Percentiles rank a stretch among this genome's conserved stretches.
Conservation (phyloP, 139 green algal genomes). For the Chlorella sp. region DNA sequence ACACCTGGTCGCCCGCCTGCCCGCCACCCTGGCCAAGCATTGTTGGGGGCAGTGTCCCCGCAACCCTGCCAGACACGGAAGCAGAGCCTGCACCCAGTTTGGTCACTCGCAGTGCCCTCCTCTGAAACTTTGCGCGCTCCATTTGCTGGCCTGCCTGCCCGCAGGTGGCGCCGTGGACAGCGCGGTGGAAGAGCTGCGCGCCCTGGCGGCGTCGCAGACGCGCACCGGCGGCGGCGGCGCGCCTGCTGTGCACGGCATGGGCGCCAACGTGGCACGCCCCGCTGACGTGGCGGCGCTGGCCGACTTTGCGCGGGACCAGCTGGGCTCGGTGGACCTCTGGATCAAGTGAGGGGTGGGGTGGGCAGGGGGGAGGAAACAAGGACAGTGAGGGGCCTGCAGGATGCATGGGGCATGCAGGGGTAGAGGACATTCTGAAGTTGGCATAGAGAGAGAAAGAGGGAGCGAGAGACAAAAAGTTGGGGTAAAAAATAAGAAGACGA, state of each 20-base stretch:
- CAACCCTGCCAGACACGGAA: background rate
- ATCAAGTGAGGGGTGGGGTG: slow-evolving; percentile 52
- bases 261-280: slow-evolving; percentile 70
- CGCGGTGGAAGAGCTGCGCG: slow-evolving; percentile 64
- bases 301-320: slow-evolving; percentile 59
- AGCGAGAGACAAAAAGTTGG: too few relatives aligned
- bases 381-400: too few relatives aligned
- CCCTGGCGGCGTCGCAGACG: background rate
- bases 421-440: too few relatives aligned
- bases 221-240: background rate
- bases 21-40: too few relatives aligned
- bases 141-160: background rate
- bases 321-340: slow-evolving; percentile 57
- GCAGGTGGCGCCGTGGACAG: slow-evolving; percentile 53
- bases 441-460: background rate
- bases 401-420: too few relatives aligned
- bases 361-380: too few relatives aligned
- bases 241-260: slow-evolving; percentile 46
- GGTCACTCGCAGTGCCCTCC: background rate
- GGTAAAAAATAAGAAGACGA: too few relatives aligned
- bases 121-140: too few relatives aligned
- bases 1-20: too few relatives aligned
- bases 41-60: too few relatives aligned
- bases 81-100: background rate
- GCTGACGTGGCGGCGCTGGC: slow-evolving; percentile 73